A percentile compares a stretch with the other conserved stretches of the same genome.
Conservation (phyloP, 768 basidiomycete species). For the Kwoniella mangroviensis region DNA sequence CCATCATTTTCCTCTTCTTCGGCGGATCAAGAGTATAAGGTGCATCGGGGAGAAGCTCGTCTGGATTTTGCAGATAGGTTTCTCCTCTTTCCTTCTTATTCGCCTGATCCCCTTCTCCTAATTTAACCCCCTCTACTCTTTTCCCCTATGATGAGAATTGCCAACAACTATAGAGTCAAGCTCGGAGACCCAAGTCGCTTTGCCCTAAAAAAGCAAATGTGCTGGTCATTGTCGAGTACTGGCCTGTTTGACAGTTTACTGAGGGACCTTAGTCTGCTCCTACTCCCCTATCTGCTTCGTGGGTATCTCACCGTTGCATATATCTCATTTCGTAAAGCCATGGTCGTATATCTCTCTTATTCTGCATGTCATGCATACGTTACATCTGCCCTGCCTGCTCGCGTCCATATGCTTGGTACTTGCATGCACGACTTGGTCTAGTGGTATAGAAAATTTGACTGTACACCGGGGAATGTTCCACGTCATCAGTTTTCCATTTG, state of each 20-base stretch:
- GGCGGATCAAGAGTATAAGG: slow-evolving; percentile 1
- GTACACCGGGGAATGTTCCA: neutral
- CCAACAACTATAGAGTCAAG: slow-evolving; percentile 37
- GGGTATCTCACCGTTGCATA: too few species aligned
- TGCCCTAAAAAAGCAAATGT: slow-evolving; percentile 18
- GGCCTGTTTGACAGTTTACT: slow-evolving; percentile 38
- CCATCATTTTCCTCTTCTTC: neutral
- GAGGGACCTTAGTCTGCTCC: slow-evolving; percentile 12
- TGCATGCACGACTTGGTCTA: too few species aligned
- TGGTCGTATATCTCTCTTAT: too few species aligned
- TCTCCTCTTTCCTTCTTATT: slow-evolving; percentile 15
- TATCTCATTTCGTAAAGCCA: too few species aligned
- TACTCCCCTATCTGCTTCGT: too few species aligned
- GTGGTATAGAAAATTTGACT: neutral
- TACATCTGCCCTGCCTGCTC: too few species aligned
- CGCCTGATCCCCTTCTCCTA: neutral
- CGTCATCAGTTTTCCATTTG: neutral
- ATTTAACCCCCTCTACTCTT: neutral
- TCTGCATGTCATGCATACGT: too few species aligned
- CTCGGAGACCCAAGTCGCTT: slow-evolving; percentile 35
- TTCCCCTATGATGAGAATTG: slow-evolving; percentile 32
- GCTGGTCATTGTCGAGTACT: slow-evolving; percentile 34
- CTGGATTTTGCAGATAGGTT: neutral
- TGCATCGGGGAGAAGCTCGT: neutral
- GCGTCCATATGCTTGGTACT: too few species aligned